These are phyloP conservation scores for Sclerotinia minor DNA, from an alignment of 2,329 filamentous ascomycete species.

Conservation along the genomic window DNA sequence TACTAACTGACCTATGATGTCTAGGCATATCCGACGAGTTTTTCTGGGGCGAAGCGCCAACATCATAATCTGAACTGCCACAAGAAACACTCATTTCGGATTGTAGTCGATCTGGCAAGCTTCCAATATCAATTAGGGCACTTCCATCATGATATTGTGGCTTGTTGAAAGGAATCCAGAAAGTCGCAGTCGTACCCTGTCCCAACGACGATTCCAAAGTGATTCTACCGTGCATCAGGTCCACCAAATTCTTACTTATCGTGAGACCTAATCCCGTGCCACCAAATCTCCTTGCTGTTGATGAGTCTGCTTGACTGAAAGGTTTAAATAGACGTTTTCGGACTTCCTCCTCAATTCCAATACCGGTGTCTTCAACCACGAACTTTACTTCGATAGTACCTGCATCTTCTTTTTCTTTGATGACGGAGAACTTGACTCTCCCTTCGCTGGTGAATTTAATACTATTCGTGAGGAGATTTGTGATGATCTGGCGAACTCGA, in stretches of 20 bases:
- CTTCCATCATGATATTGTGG: conserved; percentile 54
- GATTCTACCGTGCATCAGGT: conserved; percentile 78
- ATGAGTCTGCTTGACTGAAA: conserved; percentile 80
- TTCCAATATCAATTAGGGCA: conserved; percentile 60
- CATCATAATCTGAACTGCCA: conserved; percentile 63
- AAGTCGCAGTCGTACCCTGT: conserved; percentile 70
- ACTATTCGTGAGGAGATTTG: conserved; percentile 74
- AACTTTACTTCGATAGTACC: conserved; percentile 70
- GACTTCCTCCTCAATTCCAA: conserved; percentile 78
- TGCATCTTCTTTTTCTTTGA: conserved; percentile 61
- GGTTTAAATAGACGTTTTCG: conserved; percentile 73
- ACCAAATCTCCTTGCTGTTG: conserved; percentile 75
- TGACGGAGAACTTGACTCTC: conserved; percentile 65
- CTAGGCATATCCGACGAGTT: conserved; percentile 29
- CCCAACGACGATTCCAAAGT: conserved; percentile 66
- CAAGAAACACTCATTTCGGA: conserved; percentile 65
- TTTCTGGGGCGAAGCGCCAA: conserved; percentile 46
- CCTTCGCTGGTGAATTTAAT: conserved; percentile 74
- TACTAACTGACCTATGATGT: conserved; percentile 29
- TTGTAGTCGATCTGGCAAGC: conserved; percentile 66
- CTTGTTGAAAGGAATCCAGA: conserved; percentile 76
- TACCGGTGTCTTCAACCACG: conserved; percentile 73
- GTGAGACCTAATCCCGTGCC: conserved; percentile 77
- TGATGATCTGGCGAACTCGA: conserved; percentile 73
- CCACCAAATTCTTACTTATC: conserved; percentile 77